A percentile compares a stretch with the other conserved stretches of the same genome.
Evolutionary conservation across 2,329 filamentous ascomycete species (phyloP).

Genomic region (Apiospora koreana): DNA sequence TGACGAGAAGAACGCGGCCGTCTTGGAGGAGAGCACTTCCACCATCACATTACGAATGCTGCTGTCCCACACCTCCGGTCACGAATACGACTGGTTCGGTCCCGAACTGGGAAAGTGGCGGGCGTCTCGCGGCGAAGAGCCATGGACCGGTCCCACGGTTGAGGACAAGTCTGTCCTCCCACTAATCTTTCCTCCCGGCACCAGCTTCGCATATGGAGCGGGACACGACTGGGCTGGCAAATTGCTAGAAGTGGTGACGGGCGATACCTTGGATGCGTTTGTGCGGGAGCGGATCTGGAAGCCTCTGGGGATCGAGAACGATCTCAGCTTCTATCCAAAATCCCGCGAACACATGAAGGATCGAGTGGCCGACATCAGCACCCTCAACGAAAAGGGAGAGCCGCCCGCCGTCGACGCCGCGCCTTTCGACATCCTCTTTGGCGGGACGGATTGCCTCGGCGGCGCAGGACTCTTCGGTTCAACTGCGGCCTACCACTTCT

Average conservation of each 20-base stretch:
- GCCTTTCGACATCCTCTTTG: constrained; percentile 20
- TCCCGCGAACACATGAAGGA: constrained; percentile 22
- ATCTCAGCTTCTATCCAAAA: constrained; percentile 23
- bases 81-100: constrained; percentile 44
- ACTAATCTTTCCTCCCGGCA: constrained; percentile 23
- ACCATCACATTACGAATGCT: constrained; percentile 53
- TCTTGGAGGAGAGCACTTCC: constrained; percentile 31
- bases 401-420: constrained; percentile 22
- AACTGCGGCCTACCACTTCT: constrained; percentile 24
- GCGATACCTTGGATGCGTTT: constrained; percentile 22
- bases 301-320: constrained; percentile 24
- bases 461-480: constrained; percentile 24
- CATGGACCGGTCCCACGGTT: constrained; percentile 21
- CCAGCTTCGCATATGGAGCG: constrained; percentile 22
- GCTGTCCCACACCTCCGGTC: constrained; percentile 52
- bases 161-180: constrained; percentile 23
- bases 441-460: constrained; percentile 24
- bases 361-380: constrained; percentile 24
- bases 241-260: constrained; percentile 19
- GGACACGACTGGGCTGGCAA: constrained; percentile 27
- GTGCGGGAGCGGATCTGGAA: constrained; percentile 25
- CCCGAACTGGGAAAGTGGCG: constrained; percentile 32
- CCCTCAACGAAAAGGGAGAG: constrained; percentile 21
- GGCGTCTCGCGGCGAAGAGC: constrained; percentile 23
- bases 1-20: constrained; percentile 39